Evolutionary conservation across 163 green algal species (phyloP).

Genomic region (Scenedesmus sp.): DNA sequence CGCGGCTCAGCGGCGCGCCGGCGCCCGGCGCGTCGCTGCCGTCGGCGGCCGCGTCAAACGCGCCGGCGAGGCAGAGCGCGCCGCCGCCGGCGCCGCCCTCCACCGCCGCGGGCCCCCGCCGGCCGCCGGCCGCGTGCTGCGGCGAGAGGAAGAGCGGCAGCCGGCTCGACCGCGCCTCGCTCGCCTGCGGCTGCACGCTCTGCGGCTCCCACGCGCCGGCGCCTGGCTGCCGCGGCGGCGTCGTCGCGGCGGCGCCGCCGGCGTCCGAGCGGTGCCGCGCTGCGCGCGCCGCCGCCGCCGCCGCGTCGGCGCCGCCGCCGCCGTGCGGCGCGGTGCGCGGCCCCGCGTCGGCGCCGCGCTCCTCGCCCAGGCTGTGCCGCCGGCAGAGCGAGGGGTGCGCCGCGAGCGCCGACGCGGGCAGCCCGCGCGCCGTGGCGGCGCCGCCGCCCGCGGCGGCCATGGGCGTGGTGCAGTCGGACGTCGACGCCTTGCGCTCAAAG

Average conservation of each 20-base stretch:
- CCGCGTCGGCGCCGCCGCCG: background rate
- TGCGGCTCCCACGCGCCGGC: background rate
- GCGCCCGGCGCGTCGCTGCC: no score
- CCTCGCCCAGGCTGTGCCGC: constrained; percentile 5
- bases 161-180: background rate
- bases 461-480: background rate
- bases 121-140: background rate
- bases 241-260: background rate
- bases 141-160: constrained; percentile 26
- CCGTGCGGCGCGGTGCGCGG: no score
- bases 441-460: background rate
- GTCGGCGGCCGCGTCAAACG: background rate
- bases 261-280: background rate
- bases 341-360: no score
- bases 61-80: background rate
- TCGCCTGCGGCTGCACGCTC: background rate
- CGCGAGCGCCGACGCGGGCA: no score
- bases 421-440: background rate
- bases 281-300: background rate
- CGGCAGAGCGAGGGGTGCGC: no score
- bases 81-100: background rate
- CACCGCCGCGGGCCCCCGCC: background rate
- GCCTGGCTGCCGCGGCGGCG: no score
- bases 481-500: constrained; percentile 33
- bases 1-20: no score